These are phyloP conservation scores for Boletus rufocinnamomeus DNA, from an alignment of 768 basidiomycete genomes.

Conservation along the genomic window DNA sequence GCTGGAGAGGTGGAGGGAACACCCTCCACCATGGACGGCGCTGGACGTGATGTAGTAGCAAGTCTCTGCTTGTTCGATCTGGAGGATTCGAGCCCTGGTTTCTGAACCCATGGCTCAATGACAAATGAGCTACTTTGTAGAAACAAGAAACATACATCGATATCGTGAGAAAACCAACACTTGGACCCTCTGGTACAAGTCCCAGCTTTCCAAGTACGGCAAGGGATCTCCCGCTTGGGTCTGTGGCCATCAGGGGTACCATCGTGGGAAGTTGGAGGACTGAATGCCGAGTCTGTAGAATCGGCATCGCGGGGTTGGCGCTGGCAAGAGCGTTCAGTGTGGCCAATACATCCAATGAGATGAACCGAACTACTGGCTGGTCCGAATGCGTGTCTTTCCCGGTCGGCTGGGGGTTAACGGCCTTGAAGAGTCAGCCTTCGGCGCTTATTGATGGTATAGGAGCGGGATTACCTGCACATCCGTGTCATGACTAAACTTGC, in stretches of 20 bases:
- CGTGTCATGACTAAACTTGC: constrained; percentile 27
- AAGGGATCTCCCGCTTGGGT: constrained; percentile 26
- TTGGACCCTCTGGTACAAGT: constrained; percentile 38
- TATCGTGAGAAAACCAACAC: constrained; percentile 39
- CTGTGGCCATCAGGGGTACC: constrained; percentile 22
- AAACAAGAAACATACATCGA: constrained; percentile 29
- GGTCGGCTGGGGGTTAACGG: not conserved
- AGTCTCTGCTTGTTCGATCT: constrained; percentile 1
- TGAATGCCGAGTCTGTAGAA: not conserved
- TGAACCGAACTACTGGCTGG: not conserved
- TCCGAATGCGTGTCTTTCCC: not conserved
- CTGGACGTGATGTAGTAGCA: not conserved
- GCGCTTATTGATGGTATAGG: not conserved
- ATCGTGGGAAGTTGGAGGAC: not conserved
- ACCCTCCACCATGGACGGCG: not conserved
- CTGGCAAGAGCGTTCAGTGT: not conserved
- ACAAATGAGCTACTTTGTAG: not conserved
- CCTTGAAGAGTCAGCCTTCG: not conserved
- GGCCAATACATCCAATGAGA: not conserved
- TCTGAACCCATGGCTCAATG: constrained; percentile 11
- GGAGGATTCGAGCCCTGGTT: not conserved
- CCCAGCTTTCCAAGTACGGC: constrained; percentile 40
- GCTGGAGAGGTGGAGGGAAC: not conserved
- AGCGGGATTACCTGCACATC: constrained; percentile 5
- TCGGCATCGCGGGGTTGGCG: not conserved